Base-by-base conservation (phyloP, 1,139 yeast genomes). In the Suhomyces choctaworum region DNA sequence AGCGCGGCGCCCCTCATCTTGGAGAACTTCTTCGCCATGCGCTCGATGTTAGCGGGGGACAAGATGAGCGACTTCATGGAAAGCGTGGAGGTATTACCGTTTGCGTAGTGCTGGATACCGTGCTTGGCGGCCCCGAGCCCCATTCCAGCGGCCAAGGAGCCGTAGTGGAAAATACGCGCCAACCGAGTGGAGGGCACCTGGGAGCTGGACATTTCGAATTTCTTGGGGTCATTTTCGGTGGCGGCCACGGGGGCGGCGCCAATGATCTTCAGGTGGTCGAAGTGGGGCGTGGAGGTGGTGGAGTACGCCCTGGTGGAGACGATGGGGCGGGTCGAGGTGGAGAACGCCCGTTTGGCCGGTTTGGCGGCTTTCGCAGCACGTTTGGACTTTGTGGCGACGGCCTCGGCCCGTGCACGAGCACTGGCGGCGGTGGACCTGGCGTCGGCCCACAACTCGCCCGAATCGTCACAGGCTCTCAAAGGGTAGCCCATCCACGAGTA, bases 1-100 rank as follows among this genome's bases (percentile, higher is more conserved):
- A 92, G 71, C 3, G 98, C 99, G 3, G 98, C 99, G 10, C 99
- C 99, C 55, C 99, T 76, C 99, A 92, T 92, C 54, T 86, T 81
- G 35, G 94, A 80, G 51, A 92, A 79, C 58, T 88, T 89, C 47
- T 76, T 79, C 11, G 96, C 95, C 70, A 92, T 78, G 36, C 95
- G 66, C 51, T 92, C 96, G 31, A 92, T 81, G 58, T 92, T 92
- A 17, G 78, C 76, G 2, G 95, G 90, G 4, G 88, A 82, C 46
- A 92, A 68, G 3, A 94, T 66, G 30, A 89, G 60, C 2, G 84
- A 77, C 42, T 74, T 74, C 61, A 80, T 62, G 10, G 77, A 64
- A n/a, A 82, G 69, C 3, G 36, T 6, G 4, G 72, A 51, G 9
- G 65, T 58, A 27, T 62, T 58, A 2, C 71, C 73, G 17, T 69